Evolutionary conservation across 768 basidiomycete species (phyloP), one percentile per base, ranked within the genome.

Genomic region (Leccinum variicolor): DNA sequence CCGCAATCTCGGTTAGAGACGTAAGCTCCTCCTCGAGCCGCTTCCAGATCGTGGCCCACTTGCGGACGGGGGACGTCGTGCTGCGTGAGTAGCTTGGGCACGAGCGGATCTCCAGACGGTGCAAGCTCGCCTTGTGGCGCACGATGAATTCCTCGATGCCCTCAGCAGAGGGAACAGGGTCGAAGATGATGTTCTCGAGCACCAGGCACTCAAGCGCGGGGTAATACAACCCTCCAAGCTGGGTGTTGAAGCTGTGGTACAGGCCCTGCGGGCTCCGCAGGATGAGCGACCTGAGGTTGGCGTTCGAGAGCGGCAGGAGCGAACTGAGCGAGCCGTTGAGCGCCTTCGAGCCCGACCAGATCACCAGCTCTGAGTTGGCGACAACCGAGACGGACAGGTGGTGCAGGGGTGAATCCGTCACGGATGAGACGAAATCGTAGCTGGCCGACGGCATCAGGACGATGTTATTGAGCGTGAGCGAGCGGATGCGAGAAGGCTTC

Each of bases 351-450:
- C 71, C 70, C 1, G 72, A 72, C 72, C 69, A 72, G 33, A 21
- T 50, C 23, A 60, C 53, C 21, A 73, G 54, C 36, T 69, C 69
- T 23, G 66, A 66, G 59, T 72, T 72, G n/a, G 69, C 61, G 25
- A 73, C 63, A 25, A 72, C 57, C n/a, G 68, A 64, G 48, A 72
- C 59, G 46, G 70, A 73, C 6, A 72, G 58, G 49, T 73, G 69
- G 1, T 69, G 63, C 11, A 72, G 19, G 17, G 70, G 64, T 2
- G 70, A 68, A 36, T 69, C 55, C 0, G 51, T 55, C 50, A 72
- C 51, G 6, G 69, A 55, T 2, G 58, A 53, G 17, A 69, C 66
- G 36, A 73, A 73, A 52, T 69, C 68, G 11, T 72, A 72, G 19
- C 51, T 56, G 25, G 59, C 45, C 0, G 65, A 3, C 19, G 69